phyloP scores from a whole-genome alignment of 2,329 filamentous ascomycete genomes.

The Colletotrichum caudatum region DNA sequence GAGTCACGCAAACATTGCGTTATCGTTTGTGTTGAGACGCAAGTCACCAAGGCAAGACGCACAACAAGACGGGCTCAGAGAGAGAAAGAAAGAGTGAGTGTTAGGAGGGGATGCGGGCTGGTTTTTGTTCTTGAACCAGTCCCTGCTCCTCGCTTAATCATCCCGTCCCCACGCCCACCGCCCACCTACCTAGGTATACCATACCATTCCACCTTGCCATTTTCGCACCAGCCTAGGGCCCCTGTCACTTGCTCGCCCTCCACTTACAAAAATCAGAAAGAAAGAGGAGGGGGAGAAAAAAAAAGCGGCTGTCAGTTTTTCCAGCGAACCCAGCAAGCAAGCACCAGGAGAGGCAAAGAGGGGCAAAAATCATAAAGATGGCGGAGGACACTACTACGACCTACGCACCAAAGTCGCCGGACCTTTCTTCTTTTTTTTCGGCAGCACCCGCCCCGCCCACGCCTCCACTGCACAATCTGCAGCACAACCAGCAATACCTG shows the following conservation, averaged over 20 bases:
- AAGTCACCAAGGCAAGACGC: neutral
- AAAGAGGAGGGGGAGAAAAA: constrained; percentile 6
- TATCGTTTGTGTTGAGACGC: constrained; percentile 12
- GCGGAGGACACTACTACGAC: constrained; percentile 60
- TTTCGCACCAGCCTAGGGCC: constrained; percentile 26
- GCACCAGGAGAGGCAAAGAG: constrained; percentile 4
- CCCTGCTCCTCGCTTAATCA: constrained; percentile 40
- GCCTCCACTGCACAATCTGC: constrained; percentile 46
- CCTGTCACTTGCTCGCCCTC: constrained; percentile 25
- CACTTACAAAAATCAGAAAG: constrained; percentile 6
- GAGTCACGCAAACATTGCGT: constrained; percentile 2
- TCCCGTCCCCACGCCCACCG: constrained; percentile 27
- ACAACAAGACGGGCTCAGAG: neutral
- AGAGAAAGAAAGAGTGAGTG: neutral
- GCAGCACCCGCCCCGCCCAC: constrained; percentile 48
- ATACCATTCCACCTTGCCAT: constrained; percentile 15
- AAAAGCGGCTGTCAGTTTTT: constrained; percentile 36
- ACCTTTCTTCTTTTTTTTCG: constrained; percentile 68
- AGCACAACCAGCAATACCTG: constrained; percentile 43
- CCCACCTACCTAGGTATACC: constrained; percentile 3
- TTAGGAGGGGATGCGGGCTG: constrained; percentile 11
- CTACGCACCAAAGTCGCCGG: constrained; percentile 70
- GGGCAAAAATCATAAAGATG: constrained; percentile 51
- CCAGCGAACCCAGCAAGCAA: constrained; percentile 23
- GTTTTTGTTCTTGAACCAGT: constrained; percentile 26